These are phyloP conservation scores for Fusarium brevicatenulatum DNA, from an alignment of 2,329 filamentous ascomycete genomes.

Conservation along the genomic window DNA sequence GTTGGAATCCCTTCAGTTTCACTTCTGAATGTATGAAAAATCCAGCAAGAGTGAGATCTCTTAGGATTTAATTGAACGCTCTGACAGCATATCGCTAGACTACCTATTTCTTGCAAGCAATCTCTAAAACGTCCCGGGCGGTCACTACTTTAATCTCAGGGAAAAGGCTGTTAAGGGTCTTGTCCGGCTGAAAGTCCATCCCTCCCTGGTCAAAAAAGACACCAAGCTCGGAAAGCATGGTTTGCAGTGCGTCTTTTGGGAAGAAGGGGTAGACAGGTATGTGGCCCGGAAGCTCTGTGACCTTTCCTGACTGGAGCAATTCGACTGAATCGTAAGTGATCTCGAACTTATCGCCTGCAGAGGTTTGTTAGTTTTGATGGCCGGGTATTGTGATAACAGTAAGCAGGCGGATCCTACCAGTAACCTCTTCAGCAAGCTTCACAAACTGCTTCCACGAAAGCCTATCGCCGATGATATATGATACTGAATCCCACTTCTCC, in stretches of 20 bases:
- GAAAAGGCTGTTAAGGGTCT: background rate
- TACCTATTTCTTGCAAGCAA: background rate
- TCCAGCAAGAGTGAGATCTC: too few relatives aligned
- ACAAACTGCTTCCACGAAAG: background rate
- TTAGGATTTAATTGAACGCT: too few relatives aligned
- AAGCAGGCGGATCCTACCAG: background rate
- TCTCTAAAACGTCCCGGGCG: background rate
- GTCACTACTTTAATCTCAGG: background rate
- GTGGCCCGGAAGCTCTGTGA: background rate
- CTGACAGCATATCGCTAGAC: too few relatives aligned
- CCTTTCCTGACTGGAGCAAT: background rate
- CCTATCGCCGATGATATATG: background rate
- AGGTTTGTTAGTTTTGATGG: rapidly evolving
- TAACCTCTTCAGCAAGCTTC: background rate
- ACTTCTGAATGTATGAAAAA: too few relatives aligned
- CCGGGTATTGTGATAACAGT: rapidly evolving
- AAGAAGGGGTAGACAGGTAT: background rate
- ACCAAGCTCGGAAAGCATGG: background rate
- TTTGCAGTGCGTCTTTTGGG: background rate
- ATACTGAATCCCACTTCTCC: background rate
- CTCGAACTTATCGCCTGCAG: background rate
- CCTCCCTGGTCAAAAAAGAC: background rate
- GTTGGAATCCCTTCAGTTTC: too few relatives aligned
- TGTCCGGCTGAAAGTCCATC: background rate
- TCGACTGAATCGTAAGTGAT: background rate